A percentile compares a stretch with the other conserved stretches of the same genome.
phyloP scores from a whole-genome alignment of 2,329 filamentous ascomycete genomes.

The Zasmidium citrigriseum region DNA sequence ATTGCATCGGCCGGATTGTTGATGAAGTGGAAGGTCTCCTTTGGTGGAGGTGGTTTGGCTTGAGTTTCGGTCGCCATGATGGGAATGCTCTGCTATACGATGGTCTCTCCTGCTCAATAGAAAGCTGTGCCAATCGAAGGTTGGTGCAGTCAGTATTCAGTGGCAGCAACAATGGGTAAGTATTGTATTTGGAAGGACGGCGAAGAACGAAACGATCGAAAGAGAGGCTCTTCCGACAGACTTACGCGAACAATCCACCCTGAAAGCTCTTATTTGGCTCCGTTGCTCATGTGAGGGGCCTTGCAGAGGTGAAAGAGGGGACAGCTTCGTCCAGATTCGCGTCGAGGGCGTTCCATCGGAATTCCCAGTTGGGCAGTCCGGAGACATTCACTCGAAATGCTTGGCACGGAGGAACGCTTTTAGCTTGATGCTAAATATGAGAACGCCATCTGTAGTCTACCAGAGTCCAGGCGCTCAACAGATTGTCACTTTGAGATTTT shows the following conservation, averaged over 20 bases:
- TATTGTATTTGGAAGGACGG: background rate
- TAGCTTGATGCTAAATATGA: background rate
- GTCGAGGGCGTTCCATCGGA: background rate
- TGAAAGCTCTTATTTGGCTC: constrained; percentile 9
- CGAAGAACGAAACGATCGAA: background rate
- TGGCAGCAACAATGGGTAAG: too few species aligned
- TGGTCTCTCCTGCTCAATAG: background rate
- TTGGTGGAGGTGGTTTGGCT: constrained; percentile 22
- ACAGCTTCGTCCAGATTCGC: background rate
- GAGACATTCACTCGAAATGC: background rate
- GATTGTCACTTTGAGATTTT: too few species aligned
- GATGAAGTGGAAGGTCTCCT: constrained; percentile 42
- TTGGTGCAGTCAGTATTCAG: too few species aligned
- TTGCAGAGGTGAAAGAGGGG: constrained; percentile 4
- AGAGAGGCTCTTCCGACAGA: background rate
- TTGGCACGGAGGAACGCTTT: background rate
- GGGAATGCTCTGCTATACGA: background rate
- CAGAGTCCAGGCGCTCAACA: too few species aligned
- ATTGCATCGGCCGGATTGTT: constrained; percentile 37
- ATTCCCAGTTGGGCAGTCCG: background rate
- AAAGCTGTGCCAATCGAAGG: too few species aligned
- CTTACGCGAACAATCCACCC: background rate
- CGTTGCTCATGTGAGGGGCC: constrained; percentile 10
- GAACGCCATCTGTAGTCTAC: too few species aligned
- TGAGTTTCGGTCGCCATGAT: constrained; percentile 28